Evolutionary conservation across 768 basidiomycete genomes (phyloP).

Genomic region (Amyloporia xantha): DNA sequence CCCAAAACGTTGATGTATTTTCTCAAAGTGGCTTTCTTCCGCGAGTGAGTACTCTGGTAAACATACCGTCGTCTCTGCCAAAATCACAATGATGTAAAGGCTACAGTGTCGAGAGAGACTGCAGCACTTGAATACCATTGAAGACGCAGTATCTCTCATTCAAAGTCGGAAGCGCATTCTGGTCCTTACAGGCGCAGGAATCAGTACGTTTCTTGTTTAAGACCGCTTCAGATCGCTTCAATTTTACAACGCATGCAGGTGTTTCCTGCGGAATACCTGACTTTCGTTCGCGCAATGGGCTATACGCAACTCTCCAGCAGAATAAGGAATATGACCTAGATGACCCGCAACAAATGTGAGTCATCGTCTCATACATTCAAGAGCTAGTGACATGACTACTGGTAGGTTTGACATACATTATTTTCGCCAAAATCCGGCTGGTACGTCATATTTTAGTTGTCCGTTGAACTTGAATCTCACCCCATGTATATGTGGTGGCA

Average conservation of each 20-base stretch:
- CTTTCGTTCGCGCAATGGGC: slow-evolving; percentile 74
- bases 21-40: slow-evolving; percentile 63
- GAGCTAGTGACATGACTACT: background rate
- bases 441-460: slow-evolving; percentile 36
- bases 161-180: slow-evolving; percentile 55
- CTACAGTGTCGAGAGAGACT: slow-evolving; percentile 66
- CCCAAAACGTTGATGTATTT: slow-evolving; percentile 59
- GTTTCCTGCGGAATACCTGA: slow-evolving; percentile 90
- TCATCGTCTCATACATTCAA: background rate
- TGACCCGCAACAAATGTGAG: slow-evolving; percentile 88
- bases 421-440: slow-evolving; percentile 77
- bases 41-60: slow-evolving; percentile 44
- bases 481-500: too few species aligned
- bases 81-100: slow-evolving; percentile 29
- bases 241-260: too few species aligned
- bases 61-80: background rate
- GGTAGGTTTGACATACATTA: slow-evolving; percentile 82
- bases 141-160: slow-evolving; percentile 69
- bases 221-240: too few species aligned
- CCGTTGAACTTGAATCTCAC: too few species aligned
- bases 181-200: slow-evolving; percentile 80
- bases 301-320: slow-evolving; percentile 69
- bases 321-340: slow-evolving; percentile 70
- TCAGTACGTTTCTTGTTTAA: slow-evolving; percentile 44
- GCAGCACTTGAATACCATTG: slow-evolving; percentile 61